These are phyloP conservation scores for Aspergillus candidus DNA, from an alignment of 2,329 filamentous ascomycete species.

Conservation along the genomic window DNA sequence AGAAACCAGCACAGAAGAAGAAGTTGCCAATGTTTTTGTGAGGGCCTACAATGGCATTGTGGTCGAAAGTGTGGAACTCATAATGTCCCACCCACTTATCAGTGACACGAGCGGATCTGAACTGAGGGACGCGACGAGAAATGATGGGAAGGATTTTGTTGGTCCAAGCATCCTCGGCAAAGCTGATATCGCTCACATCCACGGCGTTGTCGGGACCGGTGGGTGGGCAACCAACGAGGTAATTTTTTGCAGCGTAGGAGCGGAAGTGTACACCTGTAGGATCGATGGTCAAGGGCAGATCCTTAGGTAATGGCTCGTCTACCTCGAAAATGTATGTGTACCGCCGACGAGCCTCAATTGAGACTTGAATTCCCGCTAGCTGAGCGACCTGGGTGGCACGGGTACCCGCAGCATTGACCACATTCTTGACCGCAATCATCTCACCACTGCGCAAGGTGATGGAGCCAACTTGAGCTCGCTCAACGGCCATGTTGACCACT, in stretches of 20 bases:
- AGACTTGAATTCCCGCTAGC: conserved; percentile 3
- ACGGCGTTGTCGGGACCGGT: conserved; percentile 12
- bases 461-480: not conserved
- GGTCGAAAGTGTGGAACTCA: conserved; percentile 16
- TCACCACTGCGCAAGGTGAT: not conserved
- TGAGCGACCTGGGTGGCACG: not conserved
- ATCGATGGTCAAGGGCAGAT: conserved; percentile 14
- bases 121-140: conserved; percentile 8
- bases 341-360: conserved; percentile 11
- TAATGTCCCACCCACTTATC: conserved; percentile 15
- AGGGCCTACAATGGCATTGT: conserved; percentile 12
- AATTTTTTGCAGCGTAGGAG: conserved; percentile 9
- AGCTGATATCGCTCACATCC: conserved; percentile 13
- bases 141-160: conserved; percentile 14
- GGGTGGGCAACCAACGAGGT: conserved; percentile 14
- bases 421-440: not conserved
- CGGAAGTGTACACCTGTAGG: conserved; percentile 12
- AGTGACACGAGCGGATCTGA: conserved; percentile 8
- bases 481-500: not conserved
- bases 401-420: conserved; percentile 3
- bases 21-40: conserved; percentile 9
- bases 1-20: conserved; percentile 13
- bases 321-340: conserved; percentile 15
- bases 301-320: conserved; percentile 9
- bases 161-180: conserved; percentile 10